Evolutionary conservation across 352 stramenopile genomes (phyloP).

Genomic region (Globisporangium barbulae): DNA sequence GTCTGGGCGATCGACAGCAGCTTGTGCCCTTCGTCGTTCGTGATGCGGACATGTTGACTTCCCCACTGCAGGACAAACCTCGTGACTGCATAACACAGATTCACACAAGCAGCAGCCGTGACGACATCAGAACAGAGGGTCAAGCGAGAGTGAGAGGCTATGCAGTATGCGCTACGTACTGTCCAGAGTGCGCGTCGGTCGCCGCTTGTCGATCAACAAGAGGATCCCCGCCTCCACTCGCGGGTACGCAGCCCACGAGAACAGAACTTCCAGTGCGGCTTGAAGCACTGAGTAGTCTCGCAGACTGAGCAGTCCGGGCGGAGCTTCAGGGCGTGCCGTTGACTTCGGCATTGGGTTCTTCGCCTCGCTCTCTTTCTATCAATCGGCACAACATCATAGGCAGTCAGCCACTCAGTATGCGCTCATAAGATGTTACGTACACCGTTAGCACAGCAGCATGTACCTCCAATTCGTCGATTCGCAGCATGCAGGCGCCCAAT

Average conservation of each 20-base stretch:
- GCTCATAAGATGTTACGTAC: background rate
- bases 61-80: constrained; percentile 51
- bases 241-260: constrained; percentile 65
- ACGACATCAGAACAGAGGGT: background rate
- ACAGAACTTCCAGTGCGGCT: constrained; percentile 68
- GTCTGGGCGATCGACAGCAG: constrained; percentile 40
- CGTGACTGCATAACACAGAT: constrained; percentile 34
- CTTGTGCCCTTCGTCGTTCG: constrained; percentile 21
- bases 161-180: constrained; percentile 36
- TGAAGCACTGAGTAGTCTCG: constrained; percentile 83
- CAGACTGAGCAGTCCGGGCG: constrained; percentile 70
- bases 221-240: constrained; percentile 50
- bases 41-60: constrained; percentile 9
- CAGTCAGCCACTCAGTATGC: background rate
- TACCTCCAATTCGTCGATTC: constrained; percentile 11
- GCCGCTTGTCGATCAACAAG: constrained; percentile 55
- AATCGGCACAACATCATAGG: background rate
- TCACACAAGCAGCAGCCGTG: too few relatives aligned
- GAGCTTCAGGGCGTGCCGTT: constrained; percentile 33
- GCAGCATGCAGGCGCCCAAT: constrained; percentile 42
- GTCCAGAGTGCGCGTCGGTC: constrained; percentile 71
- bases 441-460: background rate
- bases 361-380: constrained; percentile 1
- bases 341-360: constrained; percentile 14
- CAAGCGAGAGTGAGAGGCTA: background rate